Evolutionary conservation across 768 basidiomycete species (phyloP).

Genomic region (Suillus spraguei): DNA sequence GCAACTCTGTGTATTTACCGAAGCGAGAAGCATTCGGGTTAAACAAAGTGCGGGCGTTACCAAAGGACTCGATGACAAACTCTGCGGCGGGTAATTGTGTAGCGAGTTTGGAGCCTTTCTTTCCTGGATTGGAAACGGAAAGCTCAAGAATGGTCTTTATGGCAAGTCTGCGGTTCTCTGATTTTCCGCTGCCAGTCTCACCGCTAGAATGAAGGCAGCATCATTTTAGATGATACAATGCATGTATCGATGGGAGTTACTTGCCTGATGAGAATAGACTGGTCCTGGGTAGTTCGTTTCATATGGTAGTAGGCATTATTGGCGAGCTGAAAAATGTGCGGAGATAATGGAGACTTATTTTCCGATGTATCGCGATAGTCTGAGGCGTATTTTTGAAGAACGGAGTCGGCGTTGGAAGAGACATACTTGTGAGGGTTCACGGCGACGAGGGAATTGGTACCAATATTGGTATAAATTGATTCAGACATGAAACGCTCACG

Average conservation of each 20-base stretch:
- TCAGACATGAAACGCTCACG: conserved; percentile 88
- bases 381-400: conserved; percentile 83
- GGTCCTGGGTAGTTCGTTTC: conserved; percentile 92
- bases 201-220: conserved; percentile 53
- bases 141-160: conserved; percentile 94
- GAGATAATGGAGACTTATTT: conserved; percentile 62
- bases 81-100: conserved; percentile 89
- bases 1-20: conserved; percentile 97
- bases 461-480: conserved; percentile 75
- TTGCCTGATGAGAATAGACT: conserved; percentile 84
- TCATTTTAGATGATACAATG: conserved; percentile 4
- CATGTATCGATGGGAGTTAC: conserved; percentile 25
- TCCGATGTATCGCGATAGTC: conserved; percentile 79
- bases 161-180: conserved; percentile 85
- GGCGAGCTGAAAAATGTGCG: conserved; percentile 92
- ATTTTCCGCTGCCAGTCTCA: conserved; percentile 92
- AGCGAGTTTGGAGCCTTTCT: conserved; percentile 91
- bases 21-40: conserved; percentile 96
- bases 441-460: conserved; percentile 74
- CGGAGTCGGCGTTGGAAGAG: conserved; percentile 77
- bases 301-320: conserved; percentile 96
- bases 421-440: conserved; percentile 95
- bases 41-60: conserved; percentile 87
- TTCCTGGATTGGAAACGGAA: conserved; percentile 84
- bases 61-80: conserved; percentile 95